Percentiles rank a stretch among this genome's conserved stretches.
Evolutionary conservation across 805 yeast species (phyloP).

Genomic region (Hemisphaericaspora nanyangensis): DNA sequence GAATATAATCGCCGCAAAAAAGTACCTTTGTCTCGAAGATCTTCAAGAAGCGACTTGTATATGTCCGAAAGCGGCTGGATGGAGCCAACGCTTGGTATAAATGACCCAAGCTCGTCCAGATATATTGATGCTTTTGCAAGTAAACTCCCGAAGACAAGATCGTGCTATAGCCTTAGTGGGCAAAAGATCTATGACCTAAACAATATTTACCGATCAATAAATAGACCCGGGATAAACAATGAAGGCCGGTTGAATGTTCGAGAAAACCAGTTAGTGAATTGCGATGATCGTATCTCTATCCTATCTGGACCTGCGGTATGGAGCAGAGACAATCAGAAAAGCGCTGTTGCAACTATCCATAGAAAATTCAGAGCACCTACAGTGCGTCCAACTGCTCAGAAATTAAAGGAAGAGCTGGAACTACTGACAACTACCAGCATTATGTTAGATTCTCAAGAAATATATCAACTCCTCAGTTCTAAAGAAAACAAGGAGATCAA

Average conservation of each 20-base stretch:
- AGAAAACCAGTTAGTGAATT: background rate
- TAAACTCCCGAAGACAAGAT: slow-evolving; percentile 17
- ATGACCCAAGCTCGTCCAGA: too few species aligned
- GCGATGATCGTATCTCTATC: background rate
- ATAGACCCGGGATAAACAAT: slow-evolving; percentile 24
- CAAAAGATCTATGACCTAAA: slow-evolving; percentile 19
- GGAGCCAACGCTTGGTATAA: slow-evolving; percentile 33
- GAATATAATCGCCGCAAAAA: background rate
- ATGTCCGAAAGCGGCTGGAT: slow-evolving; percentile 48
- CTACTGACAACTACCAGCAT: too few species aligned
- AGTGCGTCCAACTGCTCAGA: too few species aligned
- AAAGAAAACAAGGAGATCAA: background rate
- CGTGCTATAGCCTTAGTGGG: slow-evolving; percentile 21
- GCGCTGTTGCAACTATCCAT: too few species aligned
- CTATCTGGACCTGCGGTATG: background rate
- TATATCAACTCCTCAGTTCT: slow-evolving; percentile 11
- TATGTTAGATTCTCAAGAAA: too few species aligned
- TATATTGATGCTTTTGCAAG: too few species aligned
- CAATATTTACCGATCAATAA: slow-evolving; percentile 32
- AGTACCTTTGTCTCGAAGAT: slow-evolving; percentile 22
- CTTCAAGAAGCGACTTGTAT: slow-evolving; percentile 40
- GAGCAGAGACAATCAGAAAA: too few species aligned
- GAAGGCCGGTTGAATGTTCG: background rate
- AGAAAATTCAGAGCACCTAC: too few species aligned
- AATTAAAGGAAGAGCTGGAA: too few species aligned